A percentile compares a stretch with the other conserved stretches of the same genome.
phyloP scores from a whole-genome alignment of 1,284 basidiomycete species.

The Porodaedalea pini region DNA sequence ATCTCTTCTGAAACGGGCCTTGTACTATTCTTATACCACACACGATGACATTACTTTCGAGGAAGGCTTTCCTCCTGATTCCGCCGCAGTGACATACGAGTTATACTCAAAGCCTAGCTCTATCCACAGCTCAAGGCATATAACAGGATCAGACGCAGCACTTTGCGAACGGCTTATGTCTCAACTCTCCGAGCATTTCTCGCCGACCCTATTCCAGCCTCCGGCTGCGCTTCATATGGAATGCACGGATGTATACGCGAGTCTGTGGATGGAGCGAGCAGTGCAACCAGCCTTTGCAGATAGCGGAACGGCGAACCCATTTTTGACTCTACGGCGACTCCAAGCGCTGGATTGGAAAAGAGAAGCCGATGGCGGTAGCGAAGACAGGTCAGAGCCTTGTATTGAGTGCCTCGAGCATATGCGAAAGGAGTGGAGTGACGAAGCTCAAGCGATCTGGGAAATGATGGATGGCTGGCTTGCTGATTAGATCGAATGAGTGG shows the following conservation, averaged over 20 bases:
- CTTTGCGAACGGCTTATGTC: conserved; percentile 22
- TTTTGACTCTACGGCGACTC: conserved; percentile 60
- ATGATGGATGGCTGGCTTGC: conserved; percentile 53
- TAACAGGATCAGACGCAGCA: conserved; percentile 13
- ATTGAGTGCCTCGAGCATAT: conserved; percentile 54
- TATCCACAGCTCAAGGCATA: background rate
- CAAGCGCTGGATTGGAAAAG: conserved; percentile 54
- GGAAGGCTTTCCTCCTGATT: background rate
- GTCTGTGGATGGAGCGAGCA: conserved; percentile 64
- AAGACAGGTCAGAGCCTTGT: conserved; percentile 34
- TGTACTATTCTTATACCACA: conserved; percentile 17
- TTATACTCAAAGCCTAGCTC: background rate
- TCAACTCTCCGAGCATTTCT: conserved; percentile 58
- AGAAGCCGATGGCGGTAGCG: background rate
- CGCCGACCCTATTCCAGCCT: conserved; percentile 67
- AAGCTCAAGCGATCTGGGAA: conserved; percentile 57
- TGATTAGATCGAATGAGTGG: background rate
- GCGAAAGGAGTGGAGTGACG: conserved; percentile 59
- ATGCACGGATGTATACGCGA: conserved; percentile 67
- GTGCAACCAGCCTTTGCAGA: conserved; percentile 56
- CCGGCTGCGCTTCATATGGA: conserved; percentile 63
- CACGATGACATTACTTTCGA: conserved; percentile 6
- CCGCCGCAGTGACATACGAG: background rate
- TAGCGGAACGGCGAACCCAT: conserved; percentile 59
- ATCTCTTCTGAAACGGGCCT: conserved; percentile 8